These are phyloP conservation scores for Talaromyces sp. DNA, from an alignment of 2,329 filamentous ascomycete genomes.

Conservation along the genomic window DNA sequence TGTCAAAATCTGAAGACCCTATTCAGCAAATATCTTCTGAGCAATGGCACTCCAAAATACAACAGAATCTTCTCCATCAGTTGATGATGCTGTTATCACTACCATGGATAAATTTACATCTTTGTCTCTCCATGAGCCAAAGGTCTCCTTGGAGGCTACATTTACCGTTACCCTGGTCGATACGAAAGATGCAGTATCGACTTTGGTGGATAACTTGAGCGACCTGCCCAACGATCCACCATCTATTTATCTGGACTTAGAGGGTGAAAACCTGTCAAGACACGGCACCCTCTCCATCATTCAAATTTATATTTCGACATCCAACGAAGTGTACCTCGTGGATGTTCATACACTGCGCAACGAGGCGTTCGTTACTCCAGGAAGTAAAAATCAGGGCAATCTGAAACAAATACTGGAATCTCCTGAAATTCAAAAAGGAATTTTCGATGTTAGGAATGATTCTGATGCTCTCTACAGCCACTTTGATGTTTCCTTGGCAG, in stretches of 20 bases:
- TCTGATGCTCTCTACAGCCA: conserved; percentile 51
- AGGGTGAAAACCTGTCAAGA: conserved; percentile 42
- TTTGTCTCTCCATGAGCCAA: neutral
- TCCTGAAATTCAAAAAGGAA: conserved; percentile 41
- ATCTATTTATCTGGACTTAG: conserved; percentile 47
- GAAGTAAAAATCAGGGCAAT: neutral
- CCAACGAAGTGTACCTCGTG: conserved; percentile 36
- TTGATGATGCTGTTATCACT: neutral
- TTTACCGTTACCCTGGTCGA: neutral
- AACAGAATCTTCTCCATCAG: neutral
- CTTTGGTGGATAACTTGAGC: neutral
- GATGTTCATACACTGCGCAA: conserved; percentile 38
- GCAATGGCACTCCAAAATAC: neutral
- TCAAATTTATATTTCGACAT: conserved; percentile 30
- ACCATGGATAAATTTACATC: neutral
- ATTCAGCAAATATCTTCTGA: neutral
- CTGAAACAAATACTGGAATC: conserved; percentile 41
- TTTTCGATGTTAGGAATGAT: conserved; percentile 57
- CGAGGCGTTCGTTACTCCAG: conserved; percentile 35
- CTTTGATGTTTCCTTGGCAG: conserved; percentile 33
- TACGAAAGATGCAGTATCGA: neutral
- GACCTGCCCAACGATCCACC: conserved; percentile 14
- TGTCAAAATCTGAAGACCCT: no score
- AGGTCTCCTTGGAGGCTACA: neutral
- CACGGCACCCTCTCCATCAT: conserved; percentile 45